Base-by-base conservation (phyloP, 257 asterid genomes). In the Cinchona pubescens region DNA sequence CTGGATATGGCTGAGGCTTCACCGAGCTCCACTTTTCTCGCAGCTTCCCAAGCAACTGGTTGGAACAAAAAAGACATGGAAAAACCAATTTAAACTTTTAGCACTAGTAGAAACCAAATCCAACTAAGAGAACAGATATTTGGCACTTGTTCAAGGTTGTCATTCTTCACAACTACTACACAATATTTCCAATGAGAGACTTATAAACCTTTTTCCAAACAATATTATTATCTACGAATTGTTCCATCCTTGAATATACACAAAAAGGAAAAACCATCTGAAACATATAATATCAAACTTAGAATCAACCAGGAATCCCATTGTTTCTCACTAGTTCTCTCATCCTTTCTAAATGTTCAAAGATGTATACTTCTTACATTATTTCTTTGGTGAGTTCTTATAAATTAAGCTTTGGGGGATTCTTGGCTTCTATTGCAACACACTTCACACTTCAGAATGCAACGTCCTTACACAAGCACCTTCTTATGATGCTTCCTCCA, bases 1-100 rank as follows among this genome's bases (percentile, higher is more conserved):
- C 97, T 10, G 96, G 96, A 76, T 89, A 92, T 7, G 93, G 92
- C 84, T 87, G 89, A 35, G 64, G 83, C 84, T 89, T 90, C 67
- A 86, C 91, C 18, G 75, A 73, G 29, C 46, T 76, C 96, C 94
- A 91, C 60, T 89, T 89, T 53, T 89, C 88, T 81, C 90, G 94
- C 82, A 92, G 82, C 82, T 87, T 89, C 3, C 84, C 86, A 29
- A 90, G 83, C 87, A 92, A 87, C 98, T 94, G 79, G 51, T 40
- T 11, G 35, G 14, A 37, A 53, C 69, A 79, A 51, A n/a, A 53
- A 71, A 68, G 7, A 18, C 5, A 42, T 6, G 7, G 27, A 27
- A 67, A 9, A 58, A 14, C 23, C 18, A 46, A 60, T 43, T 66
- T 29, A 56, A 53, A 18, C 11, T n/a, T 43, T 42, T 6, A 38